Percentiles rank a stretch among this genome's conserved stretches.
These are phyloP conservation scores for Capsicum chinense DNA, from an alignment of 257 asterid genomes.

Conservation along the genomic window DNA sequence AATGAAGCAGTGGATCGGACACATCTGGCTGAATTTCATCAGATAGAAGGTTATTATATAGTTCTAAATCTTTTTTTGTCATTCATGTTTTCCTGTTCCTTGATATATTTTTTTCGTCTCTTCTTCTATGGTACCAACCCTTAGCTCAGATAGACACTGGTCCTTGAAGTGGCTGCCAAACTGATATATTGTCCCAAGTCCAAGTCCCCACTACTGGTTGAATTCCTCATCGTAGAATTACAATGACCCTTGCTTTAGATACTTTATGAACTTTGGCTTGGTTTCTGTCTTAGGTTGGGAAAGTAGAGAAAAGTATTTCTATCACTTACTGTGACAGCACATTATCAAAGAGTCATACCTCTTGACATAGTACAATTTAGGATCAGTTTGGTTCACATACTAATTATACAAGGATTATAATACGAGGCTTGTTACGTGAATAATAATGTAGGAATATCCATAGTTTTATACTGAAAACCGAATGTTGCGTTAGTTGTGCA, in stretches of 20 bases:
- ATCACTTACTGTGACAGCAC: not conserved
- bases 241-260: not conserved
- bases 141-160: conserved; percentile 23
- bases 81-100: not conserved
- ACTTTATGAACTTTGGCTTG: conserved; percentile 7
- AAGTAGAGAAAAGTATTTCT: conserved; percentile 9
- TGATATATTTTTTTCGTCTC: not conserved
- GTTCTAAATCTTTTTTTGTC: conserved; percentile 20
- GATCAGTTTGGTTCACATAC: not conserved
- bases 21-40: conserved; percentile 99
- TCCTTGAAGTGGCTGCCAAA: conserved; percentile 18
- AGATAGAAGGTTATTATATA: conserved; percentile 77
- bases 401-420: not conserved
- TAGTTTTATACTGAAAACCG: conserved; percentile 11
- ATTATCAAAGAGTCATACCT: not conserved
- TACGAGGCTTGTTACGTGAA: not conserved
- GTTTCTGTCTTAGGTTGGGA: not conserved
- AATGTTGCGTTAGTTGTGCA: not conserved
- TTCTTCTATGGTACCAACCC: not conserved
- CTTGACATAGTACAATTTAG: conserved; percentile 3
- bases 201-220: not conserved
- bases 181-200: not conserved
- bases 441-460: not conserved
- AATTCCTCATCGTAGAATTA: not conserved
- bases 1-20: conserved; percentile 99